Evolutionary conservation across 345 rosid genomes (phyloP).

Genomic region (Boechera retrofracta): DNA sequence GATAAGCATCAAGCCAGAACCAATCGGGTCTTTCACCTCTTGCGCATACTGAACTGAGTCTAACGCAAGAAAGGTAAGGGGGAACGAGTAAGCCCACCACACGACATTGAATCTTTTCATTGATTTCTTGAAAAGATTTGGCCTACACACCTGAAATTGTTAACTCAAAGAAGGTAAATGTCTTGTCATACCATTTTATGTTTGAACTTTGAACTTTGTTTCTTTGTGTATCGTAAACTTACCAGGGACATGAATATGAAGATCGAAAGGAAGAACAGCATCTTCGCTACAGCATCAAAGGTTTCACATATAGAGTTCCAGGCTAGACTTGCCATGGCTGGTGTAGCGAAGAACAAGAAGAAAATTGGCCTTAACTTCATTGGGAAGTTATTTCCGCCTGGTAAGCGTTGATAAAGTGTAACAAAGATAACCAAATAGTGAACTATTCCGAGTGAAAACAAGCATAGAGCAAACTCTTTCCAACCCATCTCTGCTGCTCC

Average conservation of each 20-base stretch:
- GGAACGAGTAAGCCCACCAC: conserved; percentile 77
- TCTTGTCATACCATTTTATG: neutral
- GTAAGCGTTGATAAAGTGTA: conserved; percentile 69
- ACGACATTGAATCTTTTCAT: conserved; percentile 67
- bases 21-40: conserved; percentile 49
- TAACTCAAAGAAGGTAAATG: neutral
- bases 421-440: conserved; percentile 76
- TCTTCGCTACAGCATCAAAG: conserved; percentile 58
- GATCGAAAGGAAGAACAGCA: conserved; percentile 64
- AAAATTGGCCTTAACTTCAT: conserved; percentile 58
- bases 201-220: neutral
- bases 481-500: conserved; percentile 66
- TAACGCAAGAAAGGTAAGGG: conserved; percentile 61
- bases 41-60: conserved; percentile 60
- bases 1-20: conserved; percentile 51
- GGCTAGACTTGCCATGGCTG: conserved; percentile 66
- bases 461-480: conserved; percentile 62
- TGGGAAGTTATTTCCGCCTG: conserved; percentile 54
- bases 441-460: conserved; percentile 69
- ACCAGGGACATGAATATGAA: conserved; percentile 70
- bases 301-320: conserved; percentile 67
- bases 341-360: conserved; percentile 77
- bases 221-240: conserved; percentile 14
- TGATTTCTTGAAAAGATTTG: conserved; percentile 67
- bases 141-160: conserved; percentile 61